Base-by-base conservation (phyloP, 345 rosid genomes). In the Hypericum perforatum region DNA sequence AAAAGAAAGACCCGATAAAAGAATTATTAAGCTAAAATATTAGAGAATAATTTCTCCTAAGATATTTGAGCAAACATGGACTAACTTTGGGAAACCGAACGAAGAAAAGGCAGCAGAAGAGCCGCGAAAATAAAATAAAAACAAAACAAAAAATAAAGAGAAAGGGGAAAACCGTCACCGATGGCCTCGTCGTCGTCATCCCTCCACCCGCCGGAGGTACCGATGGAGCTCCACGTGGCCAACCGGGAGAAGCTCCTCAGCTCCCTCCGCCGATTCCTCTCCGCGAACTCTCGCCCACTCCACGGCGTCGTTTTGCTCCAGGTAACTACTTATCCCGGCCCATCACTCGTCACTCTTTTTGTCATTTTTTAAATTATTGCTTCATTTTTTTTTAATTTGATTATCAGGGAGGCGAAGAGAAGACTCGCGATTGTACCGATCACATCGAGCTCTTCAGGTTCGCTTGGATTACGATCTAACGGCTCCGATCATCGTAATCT, bases 391-490 rank as follows among this genome's bases (percentile, higher is more conserved):
- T 1, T 44, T 11, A 11, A 5, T 63, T 14, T 9, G 14, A 16
- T 53, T 13, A 42, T 8, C 61, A 90, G 94, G 98, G 96, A 49
- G 98, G 98, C 12, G 92, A 84, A 36, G 96, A 91, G 55, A 67
- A 81, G 69, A 72, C 62, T 45, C 91, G 96, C 3, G 74, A 86
- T 66, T 86, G 92, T 70, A 91, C 96, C 37, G 98, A 91, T 81
- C 98, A 90, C 68, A 3, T 66, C 13, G 96, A 90, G 60, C 87
- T 86, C 58, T 90, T 90, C 73, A 86, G 98, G 98, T 88, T 61
- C 41, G 7, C 7, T 57, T 16, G 43, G 4, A 51, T 11, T 15
- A 40, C 22, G 12, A 37, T 48, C 11, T 41, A 39, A 12, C 5
- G 9, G 50, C 52, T 48, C 59, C 39, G 49, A 16, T n/a, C 47